phyloP scores from a whole-genome alignment of 495 filamentous ascomycete genomes.

The Xeromyces bisporus region DNA sequence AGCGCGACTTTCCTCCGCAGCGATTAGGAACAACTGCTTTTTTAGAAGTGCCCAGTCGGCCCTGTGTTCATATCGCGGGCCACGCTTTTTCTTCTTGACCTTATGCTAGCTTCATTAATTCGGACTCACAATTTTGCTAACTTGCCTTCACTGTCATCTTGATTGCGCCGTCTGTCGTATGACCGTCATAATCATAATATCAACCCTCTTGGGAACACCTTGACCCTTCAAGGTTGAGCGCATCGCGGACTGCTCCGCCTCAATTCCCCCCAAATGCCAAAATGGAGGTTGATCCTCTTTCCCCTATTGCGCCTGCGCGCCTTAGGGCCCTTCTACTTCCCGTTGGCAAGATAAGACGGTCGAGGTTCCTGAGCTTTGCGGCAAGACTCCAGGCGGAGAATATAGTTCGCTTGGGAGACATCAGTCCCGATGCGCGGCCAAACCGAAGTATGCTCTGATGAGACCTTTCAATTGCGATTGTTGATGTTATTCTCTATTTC shows the following conservation, averaged over 20 bases:
- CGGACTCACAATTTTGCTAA: slow-evolving; percentile 1
- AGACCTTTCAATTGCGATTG: no score
- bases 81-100: not conserved
- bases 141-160: slow-evolving; percentile 1
- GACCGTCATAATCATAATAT: slow-evolving; percentile 9
- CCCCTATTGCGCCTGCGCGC: slow-evolving; percentile 77
- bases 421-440: slow-evolving; percentile 72
- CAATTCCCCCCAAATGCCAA: slow-evolving; percentile 25
- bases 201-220: no score
- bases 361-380: slow-evolving; percentile 64
- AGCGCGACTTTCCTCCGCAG: not conserved
- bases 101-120: not conserved
- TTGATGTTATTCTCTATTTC: not conserved
- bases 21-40: no score
- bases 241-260: slow-evolving; percentile 16
- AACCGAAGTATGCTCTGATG: slow-evolving; percentile 76
- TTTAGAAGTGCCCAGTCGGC: not conserved
- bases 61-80: not conserved
- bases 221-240: slow-evolving; percentile 20
- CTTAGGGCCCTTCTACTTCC: slow-evolving; percentile 71
- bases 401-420: slow-evolving; percentile 75
- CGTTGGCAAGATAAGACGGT: slow-evolving; percentile 66
- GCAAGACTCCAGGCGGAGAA: slow-evolving; percentile 60
- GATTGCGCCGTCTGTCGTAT: slow-evolving; percentile 7
- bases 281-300: slow-evolving; percentile 75